Base-by-base conservation (phyloP, 2,329 filamentous ascomycete genomes). In the Colletotrichum sp. region DNA sequence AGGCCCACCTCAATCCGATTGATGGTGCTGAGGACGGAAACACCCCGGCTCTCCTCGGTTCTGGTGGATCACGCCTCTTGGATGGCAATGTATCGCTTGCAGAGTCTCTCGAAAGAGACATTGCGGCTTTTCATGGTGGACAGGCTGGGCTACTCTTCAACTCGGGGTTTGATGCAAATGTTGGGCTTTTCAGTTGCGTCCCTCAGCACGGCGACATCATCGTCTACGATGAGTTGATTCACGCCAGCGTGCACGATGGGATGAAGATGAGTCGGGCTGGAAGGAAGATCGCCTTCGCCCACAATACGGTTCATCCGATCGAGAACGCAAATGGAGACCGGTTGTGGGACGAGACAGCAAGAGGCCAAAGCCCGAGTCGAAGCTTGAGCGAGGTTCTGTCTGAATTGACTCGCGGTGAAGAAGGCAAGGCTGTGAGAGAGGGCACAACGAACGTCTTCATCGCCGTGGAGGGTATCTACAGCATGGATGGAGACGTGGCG, bases 401-500 rank as follows among this genome's bases (percentile, higher is more conserved):
- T 0, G 78, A 73, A 3, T 77, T 90, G 4, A 77, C 84, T 4
- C 61, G 82, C 0, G 83, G 83, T 3, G 79, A 85, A 0, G 79
- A 83, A 7, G 83, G 86, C 18, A 74, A 71, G 0, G 69, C 69
- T 62, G 68, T 90, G 1, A 59, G 59, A 1, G 67, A 77, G 0
- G 89, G 90, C 0, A 73, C 80, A 2, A 81, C 80, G 0, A 92
- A 90, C 77, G 87, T 95, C 4, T 94, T 95, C 77, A 82, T 95
- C n/a, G 91, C 91, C 0, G 87, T 95, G 0, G 94, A 95, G 78
- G 90, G 89, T 0, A 86, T 95, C 1, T 96, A 97, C 82, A 96
- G 94, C 81, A 97, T 97, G 95, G 94, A 96, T 69, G 95, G 95
- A 0, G 94, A 96, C 78, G 84, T 95, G 21, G 90, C 90, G 0